phyloP scores from a whole-genome alignment of 805 yeast species.

The Wickerhamiella domercqiae region DNA sequence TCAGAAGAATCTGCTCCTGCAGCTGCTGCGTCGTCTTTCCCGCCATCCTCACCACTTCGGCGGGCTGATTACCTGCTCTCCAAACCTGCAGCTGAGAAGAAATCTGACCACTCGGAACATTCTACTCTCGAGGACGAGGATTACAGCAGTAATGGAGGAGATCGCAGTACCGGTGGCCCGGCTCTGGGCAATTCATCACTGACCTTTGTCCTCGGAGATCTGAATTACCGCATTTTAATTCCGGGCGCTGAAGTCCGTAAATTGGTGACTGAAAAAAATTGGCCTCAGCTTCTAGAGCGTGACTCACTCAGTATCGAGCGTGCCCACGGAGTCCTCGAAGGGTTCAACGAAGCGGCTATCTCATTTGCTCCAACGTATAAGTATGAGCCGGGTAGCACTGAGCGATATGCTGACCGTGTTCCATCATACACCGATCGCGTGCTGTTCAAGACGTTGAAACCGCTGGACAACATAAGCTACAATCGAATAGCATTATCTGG shows the following conservation, averaged over 20 bases:
- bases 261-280: slow-evolving; percentile 21
- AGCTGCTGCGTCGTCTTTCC: not conserved
- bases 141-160: not conserved
- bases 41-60: not conserved
- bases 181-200: not conserved
- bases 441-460: slow-evolving; percentile 23
- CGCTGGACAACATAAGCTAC: not conserved
- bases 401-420: slow-evolving; percentile 22
- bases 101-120: too few relatives aligned
- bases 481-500: slow-evolving; percentile 9
- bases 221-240: slow-evolving; percentile 40
- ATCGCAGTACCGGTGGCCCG: not conserved
- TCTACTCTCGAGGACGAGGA: too few relatives aligned
- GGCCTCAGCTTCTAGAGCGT: slow-evolving; percentile 25
- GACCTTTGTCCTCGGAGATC: slow-evolving; percentile 35
- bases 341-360: slow-evolving; percentile 35
- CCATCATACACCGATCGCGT: slow-evolving; percentile 52
- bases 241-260: slow-evolving; percentile 21
- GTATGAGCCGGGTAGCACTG: slow-evolving; percentile 20
- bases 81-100: not conserved
- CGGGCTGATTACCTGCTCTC: too few relatives aligned
- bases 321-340: slow-evolving; percentile 26
- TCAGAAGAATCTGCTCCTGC: not conserved
- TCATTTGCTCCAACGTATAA: slow-evolving; percentile 43
- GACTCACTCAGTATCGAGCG: slow-evolving; percentile 32